Evolutionary conservation across 2,329 filamentous ascomycete species (phyloP).

Genomic region (Leptodontidium sp.): DNA sequence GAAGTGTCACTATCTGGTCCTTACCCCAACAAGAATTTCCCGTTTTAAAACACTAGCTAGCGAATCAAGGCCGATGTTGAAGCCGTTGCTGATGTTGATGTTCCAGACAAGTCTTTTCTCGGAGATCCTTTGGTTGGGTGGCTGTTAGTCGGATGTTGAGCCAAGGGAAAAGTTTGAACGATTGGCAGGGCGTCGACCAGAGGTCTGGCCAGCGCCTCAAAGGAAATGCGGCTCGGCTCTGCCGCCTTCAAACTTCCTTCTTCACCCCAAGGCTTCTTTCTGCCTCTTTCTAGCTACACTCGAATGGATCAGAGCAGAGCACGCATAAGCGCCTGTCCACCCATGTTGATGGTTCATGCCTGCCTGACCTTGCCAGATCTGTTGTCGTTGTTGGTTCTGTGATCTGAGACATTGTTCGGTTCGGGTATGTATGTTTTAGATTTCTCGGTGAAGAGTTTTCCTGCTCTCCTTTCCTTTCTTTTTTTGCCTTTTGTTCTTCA

Average conservation of each 20-base stretch:
- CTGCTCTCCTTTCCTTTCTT: background rate
- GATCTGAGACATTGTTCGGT: constrained; percentile 21
- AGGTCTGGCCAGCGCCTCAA: constrained; percentile 22
- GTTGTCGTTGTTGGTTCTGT: background rate
- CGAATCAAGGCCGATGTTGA: background rate
- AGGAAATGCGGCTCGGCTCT: constrained; percentile 10
- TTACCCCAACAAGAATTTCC: background rate
- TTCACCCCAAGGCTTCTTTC: background rate
- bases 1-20: background rate
- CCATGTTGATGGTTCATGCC: background rate
- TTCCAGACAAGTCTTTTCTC: background rate
- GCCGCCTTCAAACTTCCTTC: constrained; percentile 11
- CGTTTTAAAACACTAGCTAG: background rate
- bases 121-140: background rate
- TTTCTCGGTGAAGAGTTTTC: background rate
- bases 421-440: background rate
- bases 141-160: background rate
- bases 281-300: background rate
- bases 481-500: background rate
- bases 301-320: background rate
- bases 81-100: background rate
- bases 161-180: constrained; percentile 11
- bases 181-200: constrained; percentile 13
- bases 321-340: background rate
- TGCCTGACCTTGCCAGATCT: constrained; percentile 11